Base-by-base conservation (phyloP, 441 rosid genomes). In the Aleurites moluccanus region DNA sequence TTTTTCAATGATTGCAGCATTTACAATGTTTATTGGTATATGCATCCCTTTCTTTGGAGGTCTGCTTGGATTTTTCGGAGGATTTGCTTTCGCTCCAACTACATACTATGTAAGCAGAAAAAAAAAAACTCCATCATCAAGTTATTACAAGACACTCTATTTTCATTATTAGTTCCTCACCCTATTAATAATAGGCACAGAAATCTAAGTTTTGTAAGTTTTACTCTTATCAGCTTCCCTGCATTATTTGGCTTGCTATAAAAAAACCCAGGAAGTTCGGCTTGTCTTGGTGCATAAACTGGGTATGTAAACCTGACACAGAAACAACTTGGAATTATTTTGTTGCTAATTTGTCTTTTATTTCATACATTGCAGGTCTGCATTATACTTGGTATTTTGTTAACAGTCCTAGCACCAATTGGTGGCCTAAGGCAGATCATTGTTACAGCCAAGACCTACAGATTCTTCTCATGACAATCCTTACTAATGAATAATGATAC, bases 71-170 rank as follows among this genome's bases (percentile, higher is more conserved):
- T 92, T 93, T 84, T 89, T 93, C 2, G 98, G 97, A 85, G 98
- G 98, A 70, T 86, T 92, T 69, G 97, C 97, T 44, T 89, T 93
- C 18, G 94, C 98, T 38, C 96, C 96, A 23, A 89, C 94, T 42
- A 83, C 94, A 45, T 93, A 89, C 80, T 93, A 73, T 23, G 98
- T 93, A 83, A 86, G 82, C 28, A 64, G 6, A 38, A 6, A 38
- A 6, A 38, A 38, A 33, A 47, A 10, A 47, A 47, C 16, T 11
- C 50, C 13, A 20, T 20, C 49, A 57, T 59, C 16, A 20, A 15
- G 11, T 27, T 50, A 47, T 52, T 52, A 10, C 62, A 57, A 9
- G 15, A 57, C 30, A 20, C 11, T n/a, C 0, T 52, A 53, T 55
- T 55, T 14, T n/a, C 60, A 55, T 55, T 57, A n/a, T 4, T 57